These are phyloP conservation scores for Podospora pseudopauciseta DNA, from an alignment of 495 filamentous ascomycete genomes.

Conservation along the genomic window DNA sequence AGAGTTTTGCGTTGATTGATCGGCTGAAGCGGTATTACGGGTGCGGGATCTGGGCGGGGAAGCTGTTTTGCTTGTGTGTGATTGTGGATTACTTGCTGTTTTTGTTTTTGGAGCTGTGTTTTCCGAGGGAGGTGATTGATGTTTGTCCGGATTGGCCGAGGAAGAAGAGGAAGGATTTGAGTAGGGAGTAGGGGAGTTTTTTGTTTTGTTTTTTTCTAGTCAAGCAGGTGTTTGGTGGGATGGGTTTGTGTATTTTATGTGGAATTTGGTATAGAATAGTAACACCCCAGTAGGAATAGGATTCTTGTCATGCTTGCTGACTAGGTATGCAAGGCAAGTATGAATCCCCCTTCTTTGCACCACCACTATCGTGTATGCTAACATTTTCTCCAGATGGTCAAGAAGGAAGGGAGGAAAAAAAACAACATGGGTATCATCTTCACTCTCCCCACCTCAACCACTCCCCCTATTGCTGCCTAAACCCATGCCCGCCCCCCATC, in stretches of 20 bases:
- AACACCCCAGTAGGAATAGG: not conserved
- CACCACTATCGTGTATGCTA: not conserved
- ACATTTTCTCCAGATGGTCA: not conserved
- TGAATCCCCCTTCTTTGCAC: not conserved
- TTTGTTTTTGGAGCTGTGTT: conserved; percentile 80
- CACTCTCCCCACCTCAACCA: not conserved
- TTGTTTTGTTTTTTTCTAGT: not conserved
- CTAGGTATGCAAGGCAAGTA: not conserved
- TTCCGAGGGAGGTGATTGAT: conserved; percentile 80
- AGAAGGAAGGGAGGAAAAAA: not conserved
- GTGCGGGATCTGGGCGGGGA: conserved; percentile 99
- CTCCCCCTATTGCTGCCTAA: not conserved
- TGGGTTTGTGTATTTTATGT: not conserved
- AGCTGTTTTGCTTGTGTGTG: conserved; percentile 91
- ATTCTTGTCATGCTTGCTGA: not conserved
- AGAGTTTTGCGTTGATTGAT: conserved; percentile 89
- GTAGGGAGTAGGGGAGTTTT: not conserved
- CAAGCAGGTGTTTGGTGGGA: not conserved
- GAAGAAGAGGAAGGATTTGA: conserved; percentile 45
- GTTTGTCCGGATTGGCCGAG: conserved; percentile 87
- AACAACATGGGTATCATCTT: not conserved
- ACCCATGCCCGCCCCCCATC: not conserved
- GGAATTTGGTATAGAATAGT: not conserved
- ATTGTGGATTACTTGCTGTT: conserved; percentile 91
- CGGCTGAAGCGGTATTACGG: conserved; percentile 94